These are phyloP conservation scores for Blastocystis sp. DNA, from an alignment of 352 stramenopile species.

Conservation along the genomic window DNA sequence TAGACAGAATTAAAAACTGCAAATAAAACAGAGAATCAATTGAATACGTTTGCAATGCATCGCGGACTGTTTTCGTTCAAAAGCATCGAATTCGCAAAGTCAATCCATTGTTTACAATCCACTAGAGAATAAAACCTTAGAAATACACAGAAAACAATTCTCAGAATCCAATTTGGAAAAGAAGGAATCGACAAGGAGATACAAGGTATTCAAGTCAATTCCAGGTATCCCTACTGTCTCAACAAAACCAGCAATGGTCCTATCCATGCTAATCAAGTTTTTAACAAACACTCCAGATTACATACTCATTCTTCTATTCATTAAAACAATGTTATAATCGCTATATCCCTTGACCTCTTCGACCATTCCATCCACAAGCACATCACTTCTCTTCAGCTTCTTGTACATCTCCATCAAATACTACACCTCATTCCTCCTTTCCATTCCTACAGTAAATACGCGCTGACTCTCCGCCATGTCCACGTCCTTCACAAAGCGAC, in stretches of 20 bases:
- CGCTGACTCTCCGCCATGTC: conserved; percentile 16
- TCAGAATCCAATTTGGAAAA: not conserved
- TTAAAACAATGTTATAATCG: conserved; percentile 16
- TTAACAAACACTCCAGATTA: not conserved
- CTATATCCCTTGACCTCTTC: conserved; percentile 35
- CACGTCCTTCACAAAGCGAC: conserved; percentile 50
- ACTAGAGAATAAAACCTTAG: not conserved
- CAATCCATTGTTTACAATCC: not conserved
- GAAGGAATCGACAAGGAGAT: not conserved
- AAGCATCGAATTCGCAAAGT: not conserved
- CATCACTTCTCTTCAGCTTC: not conserved
- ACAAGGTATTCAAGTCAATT: not conserved
- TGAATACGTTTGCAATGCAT: not conserved
- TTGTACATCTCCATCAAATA: conserved; percentile 47
- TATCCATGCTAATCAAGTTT: not conserved
- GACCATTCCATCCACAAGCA: not conserved
- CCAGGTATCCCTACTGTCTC: not conserved
- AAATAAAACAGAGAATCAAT: not conserved
- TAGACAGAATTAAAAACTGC: conserved; percentile 1
- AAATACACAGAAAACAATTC: not conserved
- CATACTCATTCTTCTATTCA: not conserved
- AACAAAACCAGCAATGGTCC: not conserved
- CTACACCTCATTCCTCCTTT: not conserved
- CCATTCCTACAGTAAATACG: not conserved
- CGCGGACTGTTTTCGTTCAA: not conserved